These are phyloP conservation scores for Termitomyces sp. DNA, from an alignment of 768 basidiomycete genomes.

Conservation along the genomic window DNA sequence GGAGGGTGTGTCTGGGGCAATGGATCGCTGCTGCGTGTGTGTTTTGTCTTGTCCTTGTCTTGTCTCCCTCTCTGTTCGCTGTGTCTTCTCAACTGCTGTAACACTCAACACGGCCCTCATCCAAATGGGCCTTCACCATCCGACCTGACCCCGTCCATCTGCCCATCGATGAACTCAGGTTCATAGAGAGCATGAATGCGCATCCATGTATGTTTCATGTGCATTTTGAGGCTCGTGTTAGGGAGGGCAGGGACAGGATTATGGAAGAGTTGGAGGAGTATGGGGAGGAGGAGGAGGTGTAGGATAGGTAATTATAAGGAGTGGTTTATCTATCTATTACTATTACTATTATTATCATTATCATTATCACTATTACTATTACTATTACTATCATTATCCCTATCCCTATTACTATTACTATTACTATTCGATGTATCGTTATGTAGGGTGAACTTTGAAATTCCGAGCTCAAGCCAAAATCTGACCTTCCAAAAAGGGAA, in stretches of 20 bases:
- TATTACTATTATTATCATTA: no score
- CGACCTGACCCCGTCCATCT: slow-evolving; percentile 42
- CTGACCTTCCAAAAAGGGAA: no score
- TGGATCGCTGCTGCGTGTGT: slow-evolving; percentile 46
- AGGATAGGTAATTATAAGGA: no score
- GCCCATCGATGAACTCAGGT: slow-evolving; percentile 59
- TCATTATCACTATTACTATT: no score
- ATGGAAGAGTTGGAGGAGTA: slow-evolving; percentile 39
- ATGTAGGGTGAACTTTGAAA: no score
- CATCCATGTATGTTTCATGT: slow-evolving; percentile 63
- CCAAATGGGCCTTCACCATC: slow-evolving; percentile 63
- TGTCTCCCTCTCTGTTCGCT: background rate
- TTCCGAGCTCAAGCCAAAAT: no score
- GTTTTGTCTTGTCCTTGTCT: no score
- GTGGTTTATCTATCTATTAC: no score
- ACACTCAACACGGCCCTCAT: slow-evolving; percentile 63
- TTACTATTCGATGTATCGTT: no score
- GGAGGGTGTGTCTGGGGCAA: slow-evolving; percentile 65
- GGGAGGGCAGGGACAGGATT: slow-evolving; percentile 27
- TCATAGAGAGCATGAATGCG: slow-evolving; percentile 60
- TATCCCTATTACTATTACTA: no score
- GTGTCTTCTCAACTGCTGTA: slow-evolving; percentile 36
- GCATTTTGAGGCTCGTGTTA: slow-evolving; percentile 47
- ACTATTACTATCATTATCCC: no score
- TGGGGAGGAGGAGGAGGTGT: slow-evolving; percentile 10